Conservation (phyloP, 2,329 filamentous ascomycete genomes). For the Penicillium rolfsii region DNA sequence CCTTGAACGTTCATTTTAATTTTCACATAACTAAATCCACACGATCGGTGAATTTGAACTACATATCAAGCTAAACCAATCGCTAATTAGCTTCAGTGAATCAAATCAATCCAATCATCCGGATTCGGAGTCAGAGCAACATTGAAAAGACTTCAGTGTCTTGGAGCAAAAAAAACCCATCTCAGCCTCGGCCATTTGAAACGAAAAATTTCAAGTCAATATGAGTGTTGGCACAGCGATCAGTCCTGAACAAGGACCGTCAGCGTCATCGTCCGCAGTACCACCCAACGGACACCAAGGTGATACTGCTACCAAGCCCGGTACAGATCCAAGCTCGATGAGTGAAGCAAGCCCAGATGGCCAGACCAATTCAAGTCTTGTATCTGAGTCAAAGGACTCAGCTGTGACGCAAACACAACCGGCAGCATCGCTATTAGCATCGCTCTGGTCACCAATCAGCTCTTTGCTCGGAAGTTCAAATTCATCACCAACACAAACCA, state of each 20-base stretch:
- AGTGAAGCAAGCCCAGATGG: not conserved
- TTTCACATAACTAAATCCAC: not conserved
- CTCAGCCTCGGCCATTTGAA: not conserved
- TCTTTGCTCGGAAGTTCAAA: constrained; percentile 7
- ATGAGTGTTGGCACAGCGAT: constrained; percentile 16
- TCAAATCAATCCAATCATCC: not conserved
- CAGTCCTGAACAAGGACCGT: not conserved
- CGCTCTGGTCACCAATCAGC: constrained; percentile 18
- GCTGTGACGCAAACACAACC: not conserved
- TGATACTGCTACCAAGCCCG: not conserved
- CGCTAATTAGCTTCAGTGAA: not conserved
- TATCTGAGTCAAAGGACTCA: not conserved
- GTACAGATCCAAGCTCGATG: not conserved
- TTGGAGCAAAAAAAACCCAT: not conserved
- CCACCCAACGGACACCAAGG: not conserved
- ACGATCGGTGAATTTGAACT: not conserved
- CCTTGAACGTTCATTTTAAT: too few relatives aligned
- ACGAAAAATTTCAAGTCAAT: not conserved
- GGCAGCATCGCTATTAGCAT: constrained; percentile 11
- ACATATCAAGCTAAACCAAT: not conserved
- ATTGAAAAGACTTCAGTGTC: not conserved
- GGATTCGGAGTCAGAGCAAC: not conserved
- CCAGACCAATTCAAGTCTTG: not conserved
- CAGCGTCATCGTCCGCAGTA: not conserved
- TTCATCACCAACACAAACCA: not conserved